A percentile compares a stretch with the other conserved stretches of the same genome.
These are phyloP conservation scores for Jamesozyma lodderae DNA, from an alignment of 805 yeast genomes.

Conservation along the genomic window DNA sequence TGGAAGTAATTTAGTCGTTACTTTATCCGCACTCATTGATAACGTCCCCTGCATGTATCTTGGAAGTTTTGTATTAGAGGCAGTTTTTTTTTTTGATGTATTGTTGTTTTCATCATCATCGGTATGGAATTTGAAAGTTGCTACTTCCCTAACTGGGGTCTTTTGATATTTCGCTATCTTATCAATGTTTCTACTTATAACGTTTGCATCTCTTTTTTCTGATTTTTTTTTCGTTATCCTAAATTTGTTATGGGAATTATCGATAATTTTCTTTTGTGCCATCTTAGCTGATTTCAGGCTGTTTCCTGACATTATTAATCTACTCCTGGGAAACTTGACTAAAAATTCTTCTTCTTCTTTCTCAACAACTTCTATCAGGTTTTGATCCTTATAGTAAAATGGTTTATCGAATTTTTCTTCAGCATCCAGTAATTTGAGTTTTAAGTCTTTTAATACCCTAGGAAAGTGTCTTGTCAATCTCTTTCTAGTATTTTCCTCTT, in stretches of 20 bases:
- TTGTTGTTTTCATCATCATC: too few species aligned
- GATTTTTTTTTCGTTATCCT: not conserved
- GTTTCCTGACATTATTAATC: conserved; percentile 13
- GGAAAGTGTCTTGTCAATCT: conserved; percentile 64
- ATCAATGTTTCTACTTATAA: not conserved
- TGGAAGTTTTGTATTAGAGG: not conserved
- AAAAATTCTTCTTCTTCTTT: conserved; percentile 28
- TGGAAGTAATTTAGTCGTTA: conserved; percentile 9
- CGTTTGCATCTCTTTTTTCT: not conserved
- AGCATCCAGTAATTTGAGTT: conserved; percentile 39
- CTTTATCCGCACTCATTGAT: not conserved
- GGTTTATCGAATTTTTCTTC: conserved; percentile 35
- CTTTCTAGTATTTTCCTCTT: conserved; percentile 73
- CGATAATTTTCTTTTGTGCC: not conserved
- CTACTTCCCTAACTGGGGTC: too few species aligned
- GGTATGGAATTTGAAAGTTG: too few species aligned
- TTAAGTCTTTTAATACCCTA: conserved; percentile 43
- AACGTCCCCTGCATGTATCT: not conserved
- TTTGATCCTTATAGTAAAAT: conserved; percentile 25
- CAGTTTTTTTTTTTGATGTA: not conserved
- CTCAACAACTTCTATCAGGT: conserved; percentile 22
- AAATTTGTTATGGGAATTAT: not conserved
- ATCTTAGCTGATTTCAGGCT: too few species aligned
- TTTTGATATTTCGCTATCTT: too few species aligned
- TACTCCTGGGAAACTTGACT: conserved; percentile 28